Evolutionary conservation across 345 rosid species (phyloP), one percentile per base, ranked within the genome.

Genomic region (Raphanus sativus): DNA sequence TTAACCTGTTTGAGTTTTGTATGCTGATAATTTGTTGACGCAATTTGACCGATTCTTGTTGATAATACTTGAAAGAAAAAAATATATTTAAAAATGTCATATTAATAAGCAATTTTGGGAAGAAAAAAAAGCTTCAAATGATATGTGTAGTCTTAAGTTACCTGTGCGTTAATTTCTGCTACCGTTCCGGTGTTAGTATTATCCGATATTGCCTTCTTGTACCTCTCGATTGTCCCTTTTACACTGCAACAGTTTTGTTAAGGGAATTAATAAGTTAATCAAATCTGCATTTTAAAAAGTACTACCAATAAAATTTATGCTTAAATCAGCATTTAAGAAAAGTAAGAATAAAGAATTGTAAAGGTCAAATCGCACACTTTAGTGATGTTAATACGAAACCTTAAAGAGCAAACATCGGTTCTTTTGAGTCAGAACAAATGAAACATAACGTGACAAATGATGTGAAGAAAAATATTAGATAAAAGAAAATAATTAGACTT

Each of bases 81-180:
- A 28, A 48, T 32, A 0, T 3, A 62, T 12, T 12, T 26, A 28
- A 8, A 30, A 59, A 28, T 13, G 24, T 28, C 11, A 45, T 52
- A 30, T 52, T 52, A 68, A 60, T 48, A 67, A 2, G 9, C 42
- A n/a, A 12, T 2, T 61, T 12, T 29, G 5, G 4, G n/a, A 2
- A 2, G 6, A 59, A 59, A 11, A 11, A 58, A 36, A 16, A 2
- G 25, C 15, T 59, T 4, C 6, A 59, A 10, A 11, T 21, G 26
- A 52, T 6, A 16, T 3, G 17, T 8, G 32, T 34, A 15, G 12
- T 9, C 61, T 24, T 34, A 60, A 5, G 7, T 15, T 86, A 93
- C 99, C 88, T 93, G 98, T 71, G 93, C 94, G 90, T 95, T 90
- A 61, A 77, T 84, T 80, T 93, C 97, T 67, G 93, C 78, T 67